A percentile compares a stretch with the other conserved stretches of the same genome.
Evolutionary conservation across 345 rosid species (phyloP).

Genomic region (Rhodomyrtus tomentosa): DNA sequence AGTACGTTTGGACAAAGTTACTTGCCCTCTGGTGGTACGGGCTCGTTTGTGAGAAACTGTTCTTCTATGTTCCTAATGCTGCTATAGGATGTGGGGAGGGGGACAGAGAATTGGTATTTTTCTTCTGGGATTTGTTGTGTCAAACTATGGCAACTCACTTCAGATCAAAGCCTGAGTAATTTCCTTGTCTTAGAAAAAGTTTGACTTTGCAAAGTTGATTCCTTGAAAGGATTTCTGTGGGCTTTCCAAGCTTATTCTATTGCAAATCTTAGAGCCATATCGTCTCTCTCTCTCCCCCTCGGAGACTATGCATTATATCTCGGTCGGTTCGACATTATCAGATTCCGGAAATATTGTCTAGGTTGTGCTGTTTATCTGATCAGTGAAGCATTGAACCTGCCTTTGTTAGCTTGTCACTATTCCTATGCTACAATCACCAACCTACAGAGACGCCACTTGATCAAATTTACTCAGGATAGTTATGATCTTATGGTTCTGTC

Average conservation of each 20-base stretch:
- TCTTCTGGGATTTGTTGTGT: not conserved
- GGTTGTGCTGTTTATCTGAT: not conserved
- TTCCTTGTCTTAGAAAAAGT: not conserved
- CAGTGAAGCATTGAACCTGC: not conserved
- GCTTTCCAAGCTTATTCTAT: not conserved
- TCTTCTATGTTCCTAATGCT: not conserved
- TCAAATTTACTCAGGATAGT: not conserved
- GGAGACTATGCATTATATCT: not conserved
- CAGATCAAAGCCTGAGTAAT: not conserved
- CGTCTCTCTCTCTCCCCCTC: not conserved
- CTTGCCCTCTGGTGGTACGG: slow-evolving; percentile 12
- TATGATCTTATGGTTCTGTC: too few species aligned
- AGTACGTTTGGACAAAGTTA: not conserved
- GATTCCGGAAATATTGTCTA: not conserved
- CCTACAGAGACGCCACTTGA: not conserved
- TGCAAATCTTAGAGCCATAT: not conserved
- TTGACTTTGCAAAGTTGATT: not conserved
- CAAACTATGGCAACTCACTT: not conserved
- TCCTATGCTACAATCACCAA: not conserved
- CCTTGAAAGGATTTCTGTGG: not conserved
- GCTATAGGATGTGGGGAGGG: not conserved
- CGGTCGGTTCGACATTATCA: not conserved
- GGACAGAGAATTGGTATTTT: not conserved
- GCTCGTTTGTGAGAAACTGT: slow-evolving; percentile 1
- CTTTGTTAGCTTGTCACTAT: not conserved